These are phyloP conservation scores for Fusarium mexicanum DNA, from an alignment of 2,329 filamentous ascomycete species.

Conservation along the genomic window DNA sequence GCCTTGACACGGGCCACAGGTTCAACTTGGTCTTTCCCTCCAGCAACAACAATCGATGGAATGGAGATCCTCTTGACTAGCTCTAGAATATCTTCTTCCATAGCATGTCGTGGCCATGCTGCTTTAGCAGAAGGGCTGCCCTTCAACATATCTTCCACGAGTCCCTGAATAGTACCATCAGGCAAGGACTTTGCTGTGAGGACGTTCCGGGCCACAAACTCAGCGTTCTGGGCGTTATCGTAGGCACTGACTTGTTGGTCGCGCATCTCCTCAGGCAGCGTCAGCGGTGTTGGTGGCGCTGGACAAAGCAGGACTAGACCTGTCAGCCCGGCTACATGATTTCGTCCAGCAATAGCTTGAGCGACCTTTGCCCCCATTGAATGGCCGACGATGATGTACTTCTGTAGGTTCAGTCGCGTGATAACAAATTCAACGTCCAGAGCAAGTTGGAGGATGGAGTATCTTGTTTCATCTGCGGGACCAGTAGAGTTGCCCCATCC, in stretches of 20 bases:
- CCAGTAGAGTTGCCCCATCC: not conserved
- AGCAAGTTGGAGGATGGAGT: not conserved
- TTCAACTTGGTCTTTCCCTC: not conserved
- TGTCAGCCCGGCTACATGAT: fast-evolving
- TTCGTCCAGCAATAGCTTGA: not conserved
- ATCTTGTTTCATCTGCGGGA: not conserved
- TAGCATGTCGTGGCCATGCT: not conserved
- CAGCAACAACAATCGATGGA: not conserved
- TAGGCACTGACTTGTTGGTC: not conserved
- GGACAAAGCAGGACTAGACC: not conserved
- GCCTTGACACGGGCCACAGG: not conserved
- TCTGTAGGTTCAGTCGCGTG: fast-evolving
- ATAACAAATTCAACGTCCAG: not conserved
- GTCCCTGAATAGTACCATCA: too few relatives aligned
- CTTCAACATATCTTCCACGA: not conserved
- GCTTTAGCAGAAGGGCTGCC: not conserved
- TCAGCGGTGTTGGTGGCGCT: not conserved
- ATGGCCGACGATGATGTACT: not conserved
- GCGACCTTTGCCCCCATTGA: not conserved
- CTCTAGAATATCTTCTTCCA: not conserved
- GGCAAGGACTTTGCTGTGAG: not conserved
- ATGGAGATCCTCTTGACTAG: not conserved
- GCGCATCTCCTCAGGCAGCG: fast-evolving
- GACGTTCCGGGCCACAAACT: not conserved
- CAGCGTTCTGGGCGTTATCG: not conserved